Conservation (phyloP, 2,329 filamentous ascomycete species). For the Claviceps paspali region DNA sequence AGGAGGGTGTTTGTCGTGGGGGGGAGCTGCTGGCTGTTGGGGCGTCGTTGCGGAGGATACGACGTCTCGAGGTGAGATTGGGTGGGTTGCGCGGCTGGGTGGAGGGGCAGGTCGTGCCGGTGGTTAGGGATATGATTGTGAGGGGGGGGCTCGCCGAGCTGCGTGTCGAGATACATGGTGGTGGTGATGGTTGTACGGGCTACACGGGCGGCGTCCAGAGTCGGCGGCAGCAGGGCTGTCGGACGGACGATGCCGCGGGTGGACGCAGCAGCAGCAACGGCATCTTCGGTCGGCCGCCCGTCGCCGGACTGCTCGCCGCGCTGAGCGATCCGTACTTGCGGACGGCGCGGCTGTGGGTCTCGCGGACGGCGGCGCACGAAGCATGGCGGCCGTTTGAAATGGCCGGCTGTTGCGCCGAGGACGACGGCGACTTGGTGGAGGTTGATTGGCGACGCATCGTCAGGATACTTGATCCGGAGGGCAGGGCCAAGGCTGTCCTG, state of each 20-base stretch:
- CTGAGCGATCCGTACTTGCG: conserved; percentile 30
- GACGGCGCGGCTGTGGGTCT: conserved; percentile 22
- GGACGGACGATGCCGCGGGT: too few species aligned
- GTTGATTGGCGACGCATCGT: conserved; percentile 2
- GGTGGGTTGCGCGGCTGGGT: conserved; percentile 19
- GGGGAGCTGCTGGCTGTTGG: conserved; percentile 10
- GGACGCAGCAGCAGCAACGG: neutral
- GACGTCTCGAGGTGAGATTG: conserved; percentile 14
- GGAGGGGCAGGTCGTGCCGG: conserved; percentile 13
- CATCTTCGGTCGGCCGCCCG: conserved; percentile 14
- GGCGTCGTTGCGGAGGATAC: conserved; percentile 13
- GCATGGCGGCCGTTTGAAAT: conserved; percentile 3
- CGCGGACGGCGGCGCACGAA: conserved; percentile 17
- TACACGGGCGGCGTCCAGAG: too few species aligned
- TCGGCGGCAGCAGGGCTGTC: too few species aligned
- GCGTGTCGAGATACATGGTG: conserved; percentile 2
- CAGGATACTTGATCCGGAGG: conserved; percentile 1
- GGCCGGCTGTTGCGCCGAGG: too few species aligned
- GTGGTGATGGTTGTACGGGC: neutral
- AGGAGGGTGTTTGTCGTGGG: conserved; percentile 4
- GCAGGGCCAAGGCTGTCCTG: neutral
- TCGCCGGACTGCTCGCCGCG: conserved; percentile 23
- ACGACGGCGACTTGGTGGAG: neutral
- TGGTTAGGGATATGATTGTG: conserved; percentile 18
- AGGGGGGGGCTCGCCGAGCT: conserved; percentile 15